Base-by-base conservation (phyloP, 1,284 basidiomycete genomes). In the Ganoderma multipileum region DNA sequence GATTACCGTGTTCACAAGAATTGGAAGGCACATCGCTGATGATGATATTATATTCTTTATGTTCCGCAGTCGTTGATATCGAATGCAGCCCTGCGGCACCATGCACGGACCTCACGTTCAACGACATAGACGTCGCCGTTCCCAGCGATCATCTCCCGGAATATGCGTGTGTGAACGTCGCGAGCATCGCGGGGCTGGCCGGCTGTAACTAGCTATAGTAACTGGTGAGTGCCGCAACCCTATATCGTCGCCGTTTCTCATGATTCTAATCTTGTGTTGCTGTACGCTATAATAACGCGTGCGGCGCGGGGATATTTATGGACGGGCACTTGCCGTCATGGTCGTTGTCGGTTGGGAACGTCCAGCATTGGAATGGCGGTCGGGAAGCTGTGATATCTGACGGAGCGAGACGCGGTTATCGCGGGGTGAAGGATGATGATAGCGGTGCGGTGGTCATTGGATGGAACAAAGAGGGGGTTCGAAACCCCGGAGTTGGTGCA, bases 11-110 rank as follows among this genome's bases (percentile, higher is more conserved):
- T 14, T 8, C 9, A 50, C 23, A 26, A 50, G 23, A 50, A 47
- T n/a, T n/a, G 1, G 11, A 18, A 38, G 8, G 23, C 26, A n/a
- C n/a, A 6, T 18, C 16, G 36, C 61, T 73, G 61, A 72, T 41
- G 61, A 72, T 41, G 8, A 63, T 8, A 33, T 33, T 33, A 33
- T 33, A 33, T 61, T 39, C 50, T 52, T 16, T 16, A 57, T 42
- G 55, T 58, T 57, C 58, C 44, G 62, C 70, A 88, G 88, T 88
- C 59, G 83, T 89, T 52, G 83, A 86, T 70, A 78, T 89, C n/a
- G 82, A 83, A 68, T 89, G 87, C 77, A 88, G 86, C 71, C 71
- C 84, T 4, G 85, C 83, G 8, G 86, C 80, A 41, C 84, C 83
- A 20, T 89, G 87, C 72, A 76, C 79, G 30, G 77, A 84, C 68